A percentile compares a stretch with the other conserved stretches of the same genome.
Evolutionary conservation across 2,329 filamentous ascomycete genomes (phyloP).

Genomic region (Ophiostoma tasmaniense): DNA sequence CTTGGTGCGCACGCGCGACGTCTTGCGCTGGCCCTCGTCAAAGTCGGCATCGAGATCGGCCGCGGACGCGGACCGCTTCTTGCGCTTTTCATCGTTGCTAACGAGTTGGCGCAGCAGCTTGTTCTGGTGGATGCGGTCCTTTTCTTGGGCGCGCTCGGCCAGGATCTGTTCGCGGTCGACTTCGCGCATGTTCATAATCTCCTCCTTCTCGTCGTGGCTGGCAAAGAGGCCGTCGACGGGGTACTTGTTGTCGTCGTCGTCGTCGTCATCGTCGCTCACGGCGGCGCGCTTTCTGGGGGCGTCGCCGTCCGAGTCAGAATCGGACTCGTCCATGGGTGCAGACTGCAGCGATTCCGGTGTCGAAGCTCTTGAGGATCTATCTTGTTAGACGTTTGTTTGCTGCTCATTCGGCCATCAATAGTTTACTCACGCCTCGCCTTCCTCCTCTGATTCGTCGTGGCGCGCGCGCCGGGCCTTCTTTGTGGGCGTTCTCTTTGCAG

Average conservation of each 20-base stretch:
- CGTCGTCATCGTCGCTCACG: slow-evolving; percentile 34
- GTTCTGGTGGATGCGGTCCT: slow-evolving; percentile 75
- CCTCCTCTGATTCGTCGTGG: slow-evolving; percentile 57
- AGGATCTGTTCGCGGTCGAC: slow-evolving; percentile 85
- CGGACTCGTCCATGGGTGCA: slow-evolving; percentile 82
- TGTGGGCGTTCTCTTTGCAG: slow-evolving; percentile 29
- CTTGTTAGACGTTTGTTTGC: not conserved
- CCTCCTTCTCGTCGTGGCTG: slow-evolving; percentile 61
- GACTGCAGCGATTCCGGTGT: slow-evolving; percentile 70
- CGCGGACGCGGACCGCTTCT: slow-evolving; percentile 69
- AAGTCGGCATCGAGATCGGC: slow-evolving; percentile 77
- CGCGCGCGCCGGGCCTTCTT: slow-evolving; percentile 46
- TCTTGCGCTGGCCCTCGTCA: slow-evolving; percentile 69
- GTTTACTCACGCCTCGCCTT: slow-evolving; percentile 67
- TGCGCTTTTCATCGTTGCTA: slow-evolving; percentile 55
- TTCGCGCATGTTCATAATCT: slow-evolving; percentile 80
- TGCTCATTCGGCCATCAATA: no score
- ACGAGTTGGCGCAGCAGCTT: slow-evolving; percentile 71
- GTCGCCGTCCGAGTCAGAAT: slow-evolving; percentile 61
- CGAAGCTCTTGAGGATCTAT: slow-evolving; percentile 59
- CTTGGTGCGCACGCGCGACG: slow-evolving; percentile 61
- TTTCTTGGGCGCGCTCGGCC: slow-evolving; percentile 75
- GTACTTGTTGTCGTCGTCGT: slow-evolving; percentile 59
- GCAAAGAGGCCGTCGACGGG: slow-evolving; percentile 82
- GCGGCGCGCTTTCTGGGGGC: slow-evolving; percentile 25